Base-by-base conservation (phyloP, 140 eudicot genomes). In the Anethum foeniculum region DNA sequence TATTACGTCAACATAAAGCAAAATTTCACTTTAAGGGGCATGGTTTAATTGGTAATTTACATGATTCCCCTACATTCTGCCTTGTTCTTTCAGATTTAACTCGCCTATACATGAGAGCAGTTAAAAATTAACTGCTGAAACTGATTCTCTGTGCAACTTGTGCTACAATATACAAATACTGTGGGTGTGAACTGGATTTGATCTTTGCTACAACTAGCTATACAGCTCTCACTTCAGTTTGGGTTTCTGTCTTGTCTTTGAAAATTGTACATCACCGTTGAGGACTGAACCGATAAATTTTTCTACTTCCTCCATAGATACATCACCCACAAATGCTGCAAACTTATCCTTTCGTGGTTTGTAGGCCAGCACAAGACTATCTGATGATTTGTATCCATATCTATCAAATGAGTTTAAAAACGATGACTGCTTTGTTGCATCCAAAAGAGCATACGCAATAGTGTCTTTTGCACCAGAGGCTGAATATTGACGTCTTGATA, bases 231-330 rank as follows among this genome's bases (percentile, higher is more conserved):
- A 88, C 83, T 80, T 85, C 27, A 89, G 52, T 18, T 48, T 30
- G 52, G 99, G 97, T 80, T 88, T 92, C 83, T 89, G 90, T 67
- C 88, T 71, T 0, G 88, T 82, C 76, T 90, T 95, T 60, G 87
- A 72, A 79, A 92, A 92, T 76, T 88, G 92, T 75, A 92, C 97
- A 87, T 95, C 99, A 7, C 99, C 99, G 80, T 88, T 92, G 8
- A 95, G 89, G 49, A 95, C 97, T 6, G 97, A 86, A 64, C 93
- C 85, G 7, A 95, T 79, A 54, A 95, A 95, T 13, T 81, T 85
- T 82, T 90, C 99, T 4, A 79, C 90, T 79, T 89, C 93, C 84
- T 90, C 99, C 11, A 79, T 51, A 6, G 88, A 89, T 23, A 89
- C 30, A 47, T 89, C 91, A 1, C 90, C 96, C 3, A 71, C 80